These are phyloP conservation scores for Acacia concinna DNA, from an alignment of 331 rosid species.

Conservation along the genomic window DNA sequence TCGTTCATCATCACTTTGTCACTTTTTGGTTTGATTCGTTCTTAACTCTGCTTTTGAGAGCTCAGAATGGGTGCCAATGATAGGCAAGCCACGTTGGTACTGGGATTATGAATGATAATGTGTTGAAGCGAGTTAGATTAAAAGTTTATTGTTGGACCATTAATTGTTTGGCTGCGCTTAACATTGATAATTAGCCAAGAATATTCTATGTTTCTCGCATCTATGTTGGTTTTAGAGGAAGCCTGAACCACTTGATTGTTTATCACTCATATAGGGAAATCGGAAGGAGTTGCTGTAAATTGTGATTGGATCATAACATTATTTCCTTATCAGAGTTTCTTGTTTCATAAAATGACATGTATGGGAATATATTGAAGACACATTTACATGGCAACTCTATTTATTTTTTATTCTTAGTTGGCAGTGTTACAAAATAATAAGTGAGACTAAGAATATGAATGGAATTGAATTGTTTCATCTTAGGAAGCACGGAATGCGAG, in stretches of 20 bases:
- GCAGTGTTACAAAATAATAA: neutral
- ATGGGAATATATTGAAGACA: neutral
- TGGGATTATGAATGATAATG: neutral
- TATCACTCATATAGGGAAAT: neutral
- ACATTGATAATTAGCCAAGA: neutral
- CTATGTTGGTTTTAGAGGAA: conserved; percentile 1
- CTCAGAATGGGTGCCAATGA: neutral
- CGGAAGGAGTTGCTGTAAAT: neutral
- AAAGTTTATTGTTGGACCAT: neutral
- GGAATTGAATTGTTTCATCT: neutral
- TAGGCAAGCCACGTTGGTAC: neutral
- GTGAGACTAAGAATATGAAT: neutral
- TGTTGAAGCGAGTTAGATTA: neutral
- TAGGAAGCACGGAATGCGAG: neutral
- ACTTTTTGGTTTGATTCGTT: neutral
- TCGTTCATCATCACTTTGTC: neutral
- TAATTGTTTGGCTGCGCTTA: neutral
- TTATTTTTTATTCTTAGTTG: neutral
- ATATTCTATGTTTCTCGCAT: neutral
- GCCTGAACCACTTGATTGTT: neutral
- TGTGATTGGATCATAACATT: neutral
- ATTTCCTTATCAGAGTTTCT: neutral
- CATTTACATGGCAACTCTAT: neutral
- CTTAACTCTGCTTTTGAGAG: neutral
- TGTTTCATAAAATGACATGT: neutral